phyloP scores from a whole-genome alignment of 208 protist species.

The Leishmania braziliensis region DNA sequence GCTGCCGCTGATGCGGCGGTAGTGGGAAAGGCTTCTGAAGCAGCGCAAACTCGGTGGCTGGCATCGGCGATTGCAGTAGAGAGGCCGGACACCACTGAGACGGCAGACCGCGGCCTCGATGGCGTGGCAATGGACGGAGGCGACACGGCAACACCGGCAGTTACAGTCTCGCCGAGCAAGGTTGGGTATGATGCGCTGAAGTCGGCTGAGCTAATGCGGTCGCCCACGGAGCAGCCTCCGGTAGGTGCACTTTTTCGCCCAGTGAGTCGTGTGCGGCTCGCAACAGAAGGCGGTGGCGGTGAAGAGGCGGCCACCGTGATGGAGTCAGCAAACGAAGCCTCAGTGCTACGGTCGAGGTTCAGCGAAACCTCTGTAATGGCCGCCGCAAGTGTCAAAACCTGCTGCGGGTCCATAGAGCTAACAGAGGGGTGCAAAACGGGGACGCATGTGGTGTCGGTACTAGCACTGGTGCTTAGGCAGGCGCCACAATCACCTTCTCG shows the following conservation, averaged over 20 bases:
- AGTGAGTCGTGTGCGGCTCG: slow-evolving; percentile 18
- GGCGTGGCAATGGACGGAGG: slow-evolving; percentile 16
- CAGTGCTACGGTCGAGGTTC: slow-evolving; percentile 8
- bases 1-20: background rate
- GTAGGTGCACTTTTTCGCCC: slow-evolving; percentile 6
- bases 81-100: background rate
- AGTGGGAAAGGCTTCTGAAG: background rate
- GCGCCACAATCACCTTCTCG: background rate
- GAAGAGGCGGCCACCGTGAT: background rate
- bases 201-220: slow-evolving; percentile 5
- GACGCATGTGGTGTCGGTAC: background rate
- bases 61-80: background rate
- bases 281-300: background rate
- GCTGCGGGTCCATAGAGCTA: slow-evolving; percentile 19
- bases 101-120: slow-evolving; percentile 3
- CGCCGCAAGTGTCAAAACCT: slow-evolving; percentile 37
- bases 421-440: slow-evolving; percentile 2
- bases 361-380: slow-evolving; percentile 48
- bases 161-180: background rate
- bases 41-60: background rate
- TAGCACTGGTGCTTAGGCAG: slow-evolving; percentile 7
- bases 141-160: background rate
- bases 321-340: slow-evolving; percentile 3
- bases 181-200: slow-evolving; percentile 14
- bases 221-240: slow-evolving; percentile 10